Evolutionary conservation across 179 eudicot species (phyloP).

Genomic region (Silene noctiflora): DNA sequence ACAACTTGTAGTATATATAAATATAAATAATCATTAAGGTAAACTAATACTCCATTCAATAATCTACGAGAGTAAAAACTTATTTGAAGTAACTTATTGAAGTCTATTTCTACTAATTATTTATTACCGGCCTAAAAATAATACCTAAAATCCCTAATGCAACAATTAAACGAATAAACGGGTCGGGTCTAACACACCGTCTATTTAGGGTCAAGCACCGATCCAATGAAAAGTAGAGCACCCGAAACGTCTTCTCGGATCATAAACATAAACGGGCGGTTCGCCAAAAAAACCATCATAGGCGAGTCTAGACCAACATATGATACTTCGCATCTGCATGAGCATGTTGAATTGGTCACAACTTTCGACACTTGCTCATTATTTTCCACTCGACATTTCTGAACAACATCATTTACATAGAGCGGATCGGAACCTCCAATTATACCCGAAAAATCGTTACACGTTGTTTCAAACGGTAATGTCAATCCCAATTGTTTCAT

Average conservation of each 20-base stretch:
- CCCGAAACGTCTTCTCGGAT: slow-evolving; percentile 14
- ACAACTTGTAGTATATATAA: too few species aligned
- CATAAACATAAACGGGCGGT: slow-evolving; percentile 11
- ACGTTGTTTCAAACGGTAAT: background rate
- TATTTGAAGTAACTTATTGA: too few species aligned
- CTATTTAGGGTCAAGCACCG: slow-evolving; percentile 11
- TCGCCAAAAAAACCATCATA: background rate
- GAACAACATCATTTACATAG: background rate
- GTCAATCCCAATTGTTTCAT: slow-evolving; percentile 3
- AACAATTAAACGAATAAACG: too few species aligned
- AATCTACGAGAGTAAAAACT: too few species aligned
- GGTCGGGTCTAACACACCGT: background rate
- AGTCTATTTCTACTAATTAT: too few species aligned
- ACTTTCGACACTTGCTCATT: background rate
- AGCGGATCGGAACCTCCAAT: background rate
- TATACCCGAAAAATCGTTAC: background rate
- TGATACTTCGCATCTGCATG: too few species aligned
- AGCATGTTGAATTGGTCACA: background rate
- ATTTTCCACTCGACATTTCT: slow-evolving; percentile 6
- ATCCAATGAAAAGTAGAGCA: background rate
- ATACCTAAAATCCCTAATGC: background rate
- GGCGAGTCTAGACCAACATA: background rate
- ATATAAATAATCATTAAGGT: too few species aligned
- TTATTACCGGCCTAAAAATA: too few species aligned
- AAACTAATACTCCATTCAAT: too few species aligned